phyloP scores from a whole-genome alignment of 257 asterid species.

The Fraxinus cuspidata region DNA sequence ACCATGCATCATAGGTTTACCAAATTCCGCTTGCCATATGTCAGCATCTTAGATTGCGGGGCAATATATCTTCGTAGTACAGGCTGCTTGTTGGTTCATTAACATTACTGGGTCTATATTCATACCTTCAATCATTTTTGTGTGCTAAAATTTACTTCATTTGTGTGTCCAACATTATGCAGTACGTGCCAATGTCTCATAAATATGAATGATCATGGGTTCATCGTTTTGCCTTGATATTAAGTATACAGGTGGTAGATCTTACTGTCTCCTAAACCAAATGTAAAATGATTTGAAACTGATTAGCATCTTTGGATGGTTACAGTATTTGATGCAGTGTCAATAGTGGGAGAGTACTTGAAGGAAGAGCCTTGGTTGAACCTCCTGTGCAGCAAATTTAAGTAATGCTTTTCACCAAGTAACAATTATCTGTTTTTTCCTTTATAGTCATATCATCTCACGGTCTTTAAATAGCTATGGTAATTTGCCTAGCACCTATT shows the following conservation, averaged over 20 bases:
- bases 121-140: neutral
- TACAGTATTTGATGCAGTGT: slow-evolving; percentile 69
- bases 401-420: slow-evolving; percentile 45
- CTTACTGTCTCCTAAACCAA: neutral
- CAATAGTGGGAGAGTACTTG: slow-evolving; percentile 83
- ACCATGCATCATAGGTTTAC: neutral
- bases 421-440: neutral
- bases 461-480: slow-evolving; percentile 1
- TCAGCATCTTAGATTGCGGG: neutral
- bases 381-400: slow-evolving; percentile 65
- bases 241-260: slow-evolving; percentile 15
- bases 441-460: slow-evolving; percentile 3
- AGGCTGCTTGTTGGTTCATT: neutral
- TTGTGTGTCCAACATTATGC: neutral
- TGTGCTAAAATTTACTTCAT: neutral
- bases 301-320: slow-evolving; percentile 32
- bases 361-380: slow-evolving; percentile 88
- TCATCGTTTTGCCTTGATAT: neutral
- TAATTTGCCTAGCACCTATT: neutral
- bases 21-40: neutral
- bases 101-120: neutral
- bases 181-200: neutral
- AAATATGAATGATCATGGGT: neutral
- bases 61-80: neutral
- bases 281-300: slow-evolving; percentile 19